Evolutionary conservation across 345 rosid species (phyloP), one percentile per base, ranked within the genome.

Genomic region (Brassica carinata): DNA sequence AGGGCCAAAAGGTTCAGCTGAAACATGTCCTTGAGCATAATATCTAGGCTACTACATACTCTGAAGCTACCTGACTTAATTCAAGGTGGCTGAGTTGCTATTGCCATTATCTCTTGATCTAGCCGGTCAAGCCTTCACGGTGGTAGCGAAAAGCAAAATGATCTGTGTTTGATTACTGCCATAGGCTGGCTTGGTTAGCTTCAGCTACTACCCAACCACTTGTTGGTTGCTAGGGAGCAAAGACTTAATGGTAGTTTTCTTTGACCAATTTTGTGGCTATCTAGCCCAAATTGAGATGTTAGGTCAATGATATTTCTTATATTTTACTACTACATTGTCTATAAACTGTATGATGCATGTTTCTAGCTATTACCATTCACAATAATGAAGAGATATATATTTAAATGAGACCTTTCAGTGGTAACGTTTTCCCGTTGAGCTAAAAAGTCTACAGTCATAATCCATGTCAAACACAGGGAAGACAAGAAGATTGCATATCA

Each of bases 11-110:
- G 83, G 86, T 93, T 73, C 97, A 95, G 77, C 63, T 95, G 81
- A 86, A 91, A 63, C 99, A 91, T 43, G 97, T 93, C 36, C 94
- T 93, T 66, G 90, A 90, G 77, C 96, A 93, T 87, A 89, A 94
- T 85, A 88, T 87, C 78, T 89, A 90, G 43, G 55, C 62, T 70
- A 45, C 27, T 61, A 31, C 69, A 30, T 45, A 8, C 53, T 69
- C 19, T 8, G 63, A 61, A 51, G 57, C 15, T 7, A 40, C 74
- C 14, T 33, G 57, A 31, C 62, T 13, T 65, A 3, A 40, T 63
- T 70, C 71, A 70, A 33, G 5, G 53, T 70, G 63, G 64, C 64
- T 61, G 63, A 55, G 34, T 14, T 10, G 34, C 7, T 26, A 61
- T 26, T 26, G 15, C 36, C 66, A 62, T 62, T 13, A 34, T 62